Evolutionary conservation across 345 rosid species (phyloP), one percentile per base, ranked within the genome.

Genomic region (Cardamine chenopodiifolia): DNA sequence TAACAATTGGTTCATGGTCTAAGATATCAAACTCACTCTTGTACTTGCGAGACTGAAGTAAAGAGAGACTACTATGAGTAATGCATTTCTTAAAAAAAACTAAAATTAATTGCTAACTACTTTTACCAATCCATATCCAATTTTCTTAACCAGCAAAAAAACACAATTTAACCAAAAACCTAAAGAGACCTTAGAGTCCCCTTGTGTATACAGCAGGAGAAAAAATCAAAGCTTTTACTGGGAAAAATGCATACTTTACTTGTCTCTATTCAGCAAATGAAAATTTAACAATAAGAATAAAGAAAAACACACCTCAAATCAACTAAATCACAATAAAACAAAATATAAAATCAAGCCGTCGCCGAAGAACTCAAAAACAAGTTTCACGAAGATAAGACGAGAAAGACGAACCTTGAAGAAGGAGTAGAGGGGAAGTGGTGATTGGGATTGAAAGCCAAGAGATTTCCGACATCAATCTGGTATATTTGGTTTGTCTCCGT

Each of bases 381-480:
- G 14, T 8, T 59, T 20, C 7, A 56, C 9, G 37, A 64, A 76
- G 44, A 70, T 53, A 34, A 47, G 58, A 49, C 2, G 8, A 47
- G 28, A 49, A 66, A 54, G 48, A 42, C 17, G 55, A 62, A 88
- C 97, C 97, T 91, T 66, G 93, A 81, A 67, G 88, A 73, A 34
- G 92, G 85, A 4, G 80, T 34, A 60, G 92, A 79, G 12, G 85
- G 18, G 58, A 86, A 85, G 25, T 50, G 73, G 72, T 86, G 86
- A 68, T 62, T 80, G 11, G 87, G 74, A 74, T 90, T 84, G 73
- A 79, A 89, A 71, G 85, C 92, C 72, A 86, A 49, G 47, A 93
- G 93, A 82, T 90, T 82, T 17, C 97, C 96, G 31, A 89, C 81
- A 88, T 93, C 93, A 2, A 89, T 73, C 69, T 82, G 78, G 73